phyloP scores from a whole-genome alignment of 2,329 filamentous ascomycete species.

The Sporothrix mexicana region DNA sequence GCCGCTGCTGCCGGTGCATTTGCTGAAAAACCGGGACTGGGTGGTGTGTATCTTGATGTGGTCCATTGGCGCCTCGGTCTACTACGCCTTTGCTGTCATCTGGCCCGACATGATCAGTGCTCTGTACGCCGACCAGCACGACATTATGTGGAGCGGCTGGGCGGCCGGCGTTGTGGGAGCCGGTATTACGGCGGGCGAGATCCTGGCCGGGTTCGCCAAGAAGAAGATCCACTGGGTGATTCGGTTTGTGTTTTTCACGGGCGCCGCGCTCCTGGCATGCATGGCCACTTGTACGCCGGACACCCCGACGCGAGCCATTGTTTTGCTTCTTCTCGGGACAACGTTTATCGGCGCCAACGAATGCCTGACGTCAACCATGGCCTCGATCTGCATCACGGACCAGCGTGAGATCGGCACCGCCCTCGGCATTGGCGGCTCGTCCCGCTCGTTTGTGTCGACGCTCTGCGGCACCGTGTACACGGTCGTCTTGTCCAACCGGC shows the following conservation, averaged over 20 bases:
- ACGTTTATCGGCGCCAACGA: constrained; percentile 48
- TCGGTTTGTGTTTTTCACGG: constrained; percentile 43
- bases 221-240: constrained; percentile 43
- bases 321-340: constrained; percentile 43
- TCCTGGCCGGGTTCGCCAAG: constrained; percentile 41
- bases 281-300: constrained; percentile 43
- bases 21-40: constrained; percentile 47
- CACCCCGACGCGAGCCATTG: constrained; percentile 40
- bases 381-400: constrained; percentile 45
- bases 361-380: constrained; percentile 45
- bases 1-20: constrained; percentile 47
- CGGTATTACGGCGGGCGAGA: constrained; percentile 41
- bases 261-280: constrained; percentile 43
- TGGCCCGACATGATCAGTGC: constrained; percentile 47
- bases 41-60: constrained; percentile 43
- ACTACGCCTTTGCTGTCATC: constrained; percentile 48
- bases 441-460: constrained; percentile 46
- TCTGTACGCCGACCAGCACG: constrained; percentile 41
- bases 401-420: constrained; percentile 47
- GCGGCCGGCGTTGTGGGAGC: constrained; percentile 42
- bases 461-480: constrained; percentile 47
- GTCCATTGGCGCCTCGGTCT: constrained; percentile 46
- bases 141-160: constrained; percentile 40
- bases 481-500: constrained; percentile 45
- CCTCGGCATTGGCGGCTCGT: constrained; percentile 46